Base-by-base conservation (phyloP, 257 asterid genomes). In the Primulina eburnea region DNA sequence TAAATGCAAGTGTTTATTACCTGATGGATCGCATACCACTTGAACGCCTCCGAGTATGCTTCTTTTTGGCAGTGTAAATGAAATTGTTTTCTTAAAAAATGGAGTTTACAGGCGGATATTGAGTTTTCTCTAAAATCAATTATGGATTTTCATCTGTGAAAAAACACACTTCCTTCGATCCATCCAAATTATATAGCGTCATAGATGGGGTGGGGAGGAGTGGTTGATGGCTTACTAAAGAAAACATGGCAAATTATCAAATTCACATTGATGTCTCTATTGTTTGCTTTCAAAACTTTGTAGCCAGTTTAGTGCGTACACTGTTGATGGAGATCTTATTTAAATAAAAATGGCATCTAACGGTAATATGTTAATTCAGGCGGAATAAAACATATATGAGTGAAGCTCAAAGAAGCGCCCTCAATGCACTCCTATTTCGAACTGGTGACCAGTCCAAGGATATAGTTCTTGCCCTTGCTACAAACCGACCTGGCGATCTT, bases 331-430 rank as follows among this genome's bases (percentile, higher is more conserved):
- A 28, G 10, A 37, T 61, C 50, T 26, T 12, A 53, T 75, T 53
- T 32, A 37, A 21, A 9, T 11, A 50, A 63, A 37, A 52, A 24
- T 67, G 37, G 60, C 59, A 38, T 60, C 4, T 6, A 17, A 65
- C 18, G 7, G 50, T 17, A 29, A 50, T 69, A 30, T 55, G 11
- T 62, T 26, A 56, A 64, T 59, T 60, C 88, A 93, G 99, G 92
- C 79, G 96, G 76, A 93, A 93, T 73, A 93, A 89, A 84, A 93
- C 94, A 34, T 93, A 93, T 34, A 93, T 89, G 99, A 93, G 99
- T 64, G 99, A 93, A 82, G 99, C 99, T 69, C 97, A 90, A 77
- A 87, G 99, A 84, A 93, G 97, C 75, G 99, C 99, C 7, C 95
- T 93, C 53, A 93, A 93, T 17, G 99, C 96, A 11, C 96, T 93